These are phyloP conservation scores for Marasmius sp. DNA, from an alignment of 1,284 basidiomycete species.

Conservation along the genomic window DNA sequence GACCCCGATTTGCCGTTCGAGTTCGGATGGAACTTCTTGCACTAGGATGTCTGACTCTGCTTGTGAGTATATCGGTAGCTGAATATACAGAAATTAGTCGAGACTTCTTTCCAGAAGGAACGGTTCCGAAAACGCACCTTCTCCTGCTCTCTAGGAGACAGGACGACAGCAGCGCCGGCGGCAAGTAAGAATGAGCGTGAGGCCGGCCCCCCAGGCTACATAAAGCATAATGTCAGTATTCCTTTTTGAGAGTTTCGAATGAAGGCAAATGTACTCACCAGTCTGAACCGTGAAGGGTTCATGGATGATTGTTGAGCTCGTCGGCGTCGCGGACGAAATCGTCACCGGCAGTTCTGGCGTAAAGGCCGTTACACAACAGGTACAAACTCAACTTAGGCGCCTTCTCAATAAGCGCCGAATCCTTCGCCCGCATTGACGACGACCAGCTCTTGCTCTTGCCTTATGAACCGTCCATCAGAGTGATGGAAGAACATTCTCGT, in stretches of 20 bases:
- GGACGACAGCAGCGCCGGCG: neutral
- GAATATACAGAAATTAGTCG: neutral
- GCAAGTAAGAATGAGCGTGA: neutral
- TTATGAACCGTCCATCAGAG: too few species aligned
- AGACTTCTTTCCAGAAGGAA: neutral
- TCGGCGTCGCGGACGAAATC: neutral
- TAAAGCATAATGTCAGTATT: neutral
- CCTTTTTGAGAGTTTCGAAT: neutral
- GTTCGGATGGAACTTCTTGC: slow-evolving; percentile 67
- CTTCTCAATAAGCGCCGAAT: too few species aligned
- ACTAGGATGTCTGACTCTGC: slow-evolving; percentile 63
- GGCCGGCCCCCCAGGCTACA: neutral
- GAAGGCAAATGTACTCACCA: neutral
- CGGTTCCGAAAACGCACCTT: neutral
- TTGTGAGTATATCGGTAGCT: slow-evolving; percentile 81
- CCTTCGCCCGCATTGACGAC: too few species aligned
- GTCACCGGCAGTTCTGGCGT: neutral
- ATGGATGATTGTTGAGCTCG: neutral
- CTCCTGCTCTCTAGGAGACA: slow-evolving; percentile 1
- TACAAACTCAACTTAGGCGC: neutral
- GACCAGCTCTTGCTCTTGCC: too few species aligned
- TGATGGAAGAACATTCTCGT: too few species aligned
- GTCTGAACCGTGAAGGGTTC: neutral
- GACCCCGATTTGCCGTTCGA: slow-evolving; percentile 71
- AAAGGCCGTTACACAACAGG: neutral